Base-by-base conservation (phyloP, 108 stramenopile species). In the Bacterosira constricta region DNA sequence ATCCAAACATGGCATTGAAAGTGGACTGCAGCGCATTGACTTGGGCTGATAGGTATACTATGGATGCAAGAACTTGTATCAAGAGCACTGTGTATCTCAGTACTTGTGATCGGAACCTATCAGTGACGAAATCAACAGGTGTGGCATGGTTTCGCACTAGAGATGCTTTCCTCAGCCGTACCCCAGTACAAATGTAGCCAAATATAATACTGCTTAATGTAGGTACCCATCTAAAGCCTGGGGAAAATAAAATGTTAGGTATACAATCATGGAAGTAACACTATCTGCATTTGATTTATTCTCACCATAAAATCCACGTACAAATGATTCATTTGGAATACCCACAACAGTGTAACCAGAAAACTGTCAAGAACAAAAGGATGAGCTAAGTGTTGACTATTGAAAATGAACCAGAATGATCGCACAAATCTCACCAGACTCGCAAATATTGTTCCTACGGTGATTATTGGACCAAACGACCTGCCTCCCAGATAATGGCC, bases 321-420 rank as follows among this genome's bases (percentile, higher is more conserved):
- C 13, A 47, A 49, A 77, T 20, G 73, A 39, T 50, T 77, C 81
- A 41, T 67, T 72, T 8, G 81, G 81, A 26, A 73, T 44, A 42
- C 81, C 81, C 30, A 82, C 23, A 12, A 82, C 71, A n/a, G 75
- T 77, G 36, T 77, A 82, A 11, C 81, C 81, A 35, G n/a, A n/a
- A n/a, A n/a, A n/a, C n/a, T n/a, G n/a, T n/a, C n/a, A n/a, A n/a
- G n/a, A n/a, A n/a, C n/a, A n/a, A n/a, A n/a, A n/a, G n/a, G n/a
- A n/a, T n/a, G n/a, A n/a, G n/a, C n/a, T n/a, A n/a, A n/a, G n/a
- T n/a, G n/a, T n/a, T n/a, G n/a, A n/a, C n/a, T n/a, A n/a, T n/a
- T n/a, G n/a, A n/a, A n/a, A n/a, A n/a, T n/a, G n/a, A n/a, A n/a
- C n/a, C n/a, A n/a, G n/a, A n/a, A n/a, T n/a, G n/a, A n/a, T n/a